Percentiles rank a stretch among this genome's conserved stretches.
phyloP scores from a whole-genome alignment of 2,329 filamentous ascomycete species.

The Dactylonectria estremocensis region DNA sequence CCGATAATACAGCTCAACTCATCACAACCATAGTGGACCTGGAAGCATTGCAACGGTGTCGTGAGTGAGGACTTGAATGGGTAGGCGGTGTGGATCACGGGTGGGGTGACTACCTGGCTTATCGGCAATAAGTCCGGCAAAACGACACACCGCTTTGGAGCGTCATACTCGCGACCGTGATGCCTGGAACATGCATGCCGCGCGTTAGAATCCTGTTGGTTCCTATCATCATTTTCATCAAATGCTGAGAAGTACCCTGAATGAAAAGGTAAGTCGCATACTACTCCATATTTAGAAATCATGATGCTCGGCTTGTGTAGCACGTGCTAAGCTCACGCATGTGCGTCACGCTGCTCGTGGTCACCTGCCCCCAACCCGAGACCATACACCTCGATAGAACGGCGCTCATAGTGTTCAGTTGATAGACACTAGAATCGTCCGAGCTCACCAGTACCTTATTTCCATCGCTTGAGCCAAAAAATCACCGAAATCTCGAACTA shows the following conservation, averaged over 20 bases:
- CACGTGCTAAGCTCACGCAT: conserved; percentile 35
- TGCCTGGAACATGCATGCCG: conserved; percentile 39
- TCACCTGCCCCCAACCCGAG: conserved; percentile 31
- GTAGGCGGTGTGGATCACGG: conserved; percentile 45
- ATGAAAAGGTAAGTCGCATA: conserved; percentile 7
- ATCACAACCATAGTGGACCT: conserved; percentile 22
- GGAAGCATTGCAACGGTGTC: conserved; percentile 45
- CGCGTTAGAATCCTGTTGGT: conserved; percentile 1
- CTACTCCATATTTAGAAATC: not conserved
- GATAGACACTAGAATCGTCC: not conserved
- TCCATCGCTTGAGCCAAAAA: not conserved
- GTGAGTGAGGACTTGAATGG: conserved; percentile 36
- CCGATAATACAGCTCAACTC: conserved; percentile 9
- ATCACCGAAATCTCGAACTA: not conserved
- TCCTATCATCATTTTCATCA: not conserved
- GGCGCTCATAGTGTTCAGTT: not conserved
- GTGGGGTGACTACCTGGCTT: conserved; percentile 30
- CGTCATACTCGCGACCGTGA: conserved; percentile 47
- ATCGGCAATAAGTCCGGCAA: conserved; percentile 45
- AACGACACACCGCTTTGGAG: conserved; percentile 46
- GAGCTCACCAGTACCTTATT: not conserved
- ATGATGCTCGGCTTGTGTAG: not conserved
- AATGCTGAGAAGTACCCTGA: not conserved
- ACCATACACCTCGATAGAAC: not conserved
- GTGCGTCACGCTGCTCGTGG: conserved; percentile 47